Conservation (phyloP, 257 asterid genomes). For the Petrea volubilis region DNA sequence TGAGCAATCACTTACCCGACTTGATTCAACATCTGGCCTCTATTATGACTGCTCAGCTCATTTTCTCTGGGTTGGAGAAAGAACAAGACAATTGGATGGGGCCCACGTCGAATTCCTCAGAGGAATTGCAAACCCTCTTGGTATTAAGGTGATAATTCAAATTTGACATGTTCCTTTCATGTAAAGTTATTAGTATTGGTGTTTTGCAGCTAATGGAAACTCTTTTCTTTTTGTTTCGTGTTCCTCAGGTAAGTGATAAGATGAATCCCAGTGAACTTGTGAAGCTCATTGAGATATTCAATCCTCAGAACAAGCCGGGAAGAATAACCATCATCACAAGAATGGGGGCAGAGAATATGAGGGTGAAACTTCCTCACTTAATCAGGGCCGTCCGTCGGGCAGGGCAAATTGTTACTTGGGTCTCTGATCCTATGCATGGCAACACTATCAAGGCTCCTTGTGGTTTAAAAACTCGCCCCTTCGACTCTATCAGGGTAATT, state of each 20-base stretch:
- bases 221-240: not conserved
- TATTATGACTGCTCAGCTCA: constrained; percentile 84
- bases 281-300: constrained; percentile 73
- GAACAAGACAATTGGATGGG: constrained; percentile 81
- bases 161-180: not conserved
- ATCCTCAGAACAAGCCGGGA: constrained; percentile 74
- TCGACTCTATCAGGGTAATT: constrained; percentile 80
- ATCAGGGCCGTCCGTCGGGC: constrained; percentile 84
- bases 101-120: constrained; percentile 81
- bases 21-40: constrained; percentile 76
- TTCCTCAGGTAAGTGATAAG: constrained; percentile 70
- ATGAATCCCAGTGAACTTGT: constrained; percentile 76
- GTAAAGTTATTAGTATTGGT: not conserved
- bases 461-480: constrained; percentile 82
- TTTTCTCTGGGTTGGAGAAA: constrained; percentile 78
- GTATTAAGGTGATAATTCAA: constrained; percentile 54
- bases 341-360: constrained; percentile 95
- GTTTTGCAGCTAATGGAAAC: constrained; percentile 21
- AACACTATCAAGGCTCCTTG: constrained; percentile 93
- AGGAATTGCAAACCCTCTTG: constrained; percentile 81
- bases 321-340: constrained; percentile 79
- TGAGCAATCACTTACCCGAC: constrained; percentile 75
- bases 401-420: constrained; percentile 86
- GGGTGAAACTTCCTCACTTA: constrained; percentile 81
- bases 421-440: constrained; percentile 91